These are phyloP conservation scores for Blastobotrys robertii DNA, from an alignment of 805 yeast species.

Conservation along the genomic window DNA sequence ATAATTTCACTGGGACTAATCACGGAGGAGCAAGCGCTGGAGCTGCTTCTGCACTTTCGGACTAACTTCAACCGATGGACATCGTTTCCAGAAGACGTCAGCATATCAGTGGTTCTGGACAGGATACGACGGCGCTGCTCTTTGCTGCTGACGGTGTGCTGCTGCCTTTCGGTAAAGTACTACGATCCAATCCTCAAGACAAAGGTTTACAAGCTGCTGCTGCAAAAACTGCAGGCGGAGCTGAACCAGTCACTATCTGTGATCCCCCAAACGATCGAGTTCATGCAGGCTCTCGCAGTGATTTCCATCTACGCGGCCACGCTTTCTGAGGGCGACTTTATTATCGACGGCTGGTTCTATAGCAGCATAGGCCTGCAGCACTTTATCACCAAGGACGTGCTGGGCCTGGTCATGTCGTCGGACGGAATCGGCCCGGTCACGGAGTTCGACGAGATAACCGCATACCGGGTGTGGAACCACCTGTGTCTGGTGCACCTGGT, in stretches of 20 bases:
- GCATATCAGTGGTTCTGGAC: constrained; percentile 40
- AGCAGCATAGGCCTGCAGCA: constrained; percentile 58
- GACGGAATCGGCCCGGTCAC: constrained; percentile 26
- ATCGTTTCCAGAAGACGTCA: constrained; percentile 47
- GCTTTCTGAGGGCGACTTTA: constrained; percentile 41
- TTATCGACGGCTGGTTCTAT: constrained; percentile 61
- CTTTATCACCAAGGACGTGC: constrained; percentile 41
- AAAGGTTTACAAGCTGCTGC: constrained; percentile 34
- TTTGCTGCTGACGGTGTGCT: constrained; percentile 55
- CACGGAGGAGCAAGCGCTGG: constrained; percentile 37
- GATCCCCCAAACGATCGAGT: constrained; percentile 43
- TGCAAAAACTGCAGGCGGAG: constrained; percentile 41
- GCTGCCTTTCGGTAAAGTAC: constrained; percentile 52
- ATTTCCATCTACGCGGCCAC: constrained; percentile 57
- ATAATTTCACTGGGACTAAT: constrained; percentile 43
- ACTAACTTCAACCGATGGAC: constrained; percentile 72
- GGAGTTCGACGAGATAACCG: constrained; percentile 44
- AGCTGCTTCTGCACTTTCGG: constrained; percentile 47
- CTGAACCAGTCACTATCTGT: constrained; percentile 36
- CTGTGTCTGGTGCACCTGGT: constrained; percentile 56
- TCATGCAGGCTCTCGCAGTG: constrained; percentile 57
- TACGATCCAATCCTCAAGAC: constrained; percentile 32
- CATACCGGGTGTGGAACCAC: constrained; percentile 63
- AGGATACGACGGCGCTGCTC: constrained; percentile 43
- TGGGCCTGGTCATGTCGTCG: constrained; percentile 19